Base-by-base conservation (phyloP, 352 stramenopile genomes). In the Phytophthora aleatoria region DNA sequence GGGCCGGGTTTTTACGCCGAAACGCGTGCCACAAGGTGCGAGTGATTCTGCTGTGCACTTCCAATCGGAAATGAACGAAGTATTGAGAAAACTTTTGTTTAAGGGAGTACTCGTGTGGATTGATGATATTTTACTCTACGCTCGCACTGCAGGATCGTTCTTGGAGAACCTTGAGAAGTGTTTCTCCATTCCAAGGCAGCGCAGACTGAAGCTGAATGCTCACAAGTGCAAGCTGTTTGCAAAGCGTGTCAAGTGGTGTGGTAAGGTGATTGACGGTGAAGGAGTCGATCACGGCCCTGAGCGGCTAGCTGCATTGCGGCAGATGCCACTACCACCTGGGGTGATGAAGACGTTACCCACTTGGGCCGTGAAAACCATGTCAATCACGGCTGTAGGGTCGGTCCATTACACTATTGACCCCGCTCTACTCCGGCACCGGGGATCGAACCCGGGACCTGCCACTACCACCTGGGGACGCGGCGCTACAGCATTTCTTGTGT, bases 181-280 rank as follows among this genome's bases (percentile, higher is more conserved):
- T 53, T 64, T 58, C 27, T 7, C 49, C 1, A 53, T 62, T 1
- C n/a, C 62, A 3, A 24, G 33, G 13, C 4, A 62, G 2, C 30
- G 36, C n/a, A 57, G 35, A 9, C 15, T 61, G 31, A 67, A 61
- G n/a, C 24, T 56, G 10, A 61, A 68, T 33, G 44, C 60, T 2
- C 33, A 48, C n/a, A 68, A 68, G 33, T 57, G 51, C 36, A 68
- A 56, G 12, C 50, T 57, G 0, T 68, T 68, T 49, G 60, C 35
- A 1, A 16, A 35, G 4, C 43, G 60, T 16, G 60, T 68, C 1
- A 68, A 57, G n/a, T 62, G 51, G 51, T 57, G 60, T 10, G 51
- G 44, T 3, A 68, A 67, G 20, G 1, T 54, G 13, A 49, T 69
- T 13, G 53, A 56, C 33, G 53, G 61, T 24, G 54, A 64, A 8